Percentiles rank a stretch among this genome's conserved stretches.
Conservation (phyloP, 140 eudicot genomes). For the Senecio squalidus region DNA sequence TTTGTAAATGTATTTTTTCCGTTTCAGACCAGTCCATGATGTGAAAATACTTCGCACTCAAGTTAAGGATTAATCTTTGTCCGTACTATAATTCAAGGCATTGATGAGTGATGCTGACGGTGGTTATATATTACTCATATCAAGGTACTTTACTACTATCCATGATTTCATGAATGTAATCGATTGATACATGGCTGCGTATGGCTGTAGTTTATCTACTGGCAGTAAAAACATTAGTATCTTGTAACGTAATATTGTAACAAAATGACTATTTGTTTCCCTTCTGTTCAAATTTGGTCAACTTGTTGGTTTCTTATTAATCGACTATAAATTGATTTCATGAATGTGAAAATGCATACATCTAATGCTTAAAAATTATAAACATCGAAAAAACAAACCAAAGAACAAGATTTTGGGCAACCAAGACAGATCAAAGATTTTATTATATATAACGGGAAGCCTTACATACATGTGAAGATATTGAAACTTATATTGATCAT, state of each 20-base stretch:
- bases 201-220: background rate
- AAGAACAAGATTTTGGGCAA: background rate
- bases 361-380: background rate
- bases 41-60: slow-evolving; percentile 76
- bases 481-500: background rate
- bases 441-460: background rate
- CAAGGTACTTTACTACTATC: slow-evolving; percentile 12
- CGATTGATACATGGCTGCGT: background rate
- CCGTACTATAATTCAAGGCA: background rate
- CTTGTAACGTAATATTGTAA: slow-evolving; percentile 22
- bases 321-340: slow-evolving; percentile 2
- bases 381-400: background rate
- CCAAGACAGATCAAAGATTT: slow-evolving; percentile 6
- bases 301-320: slow-evolving; percentile 11
- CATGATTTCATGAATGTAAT: slow-evolving; percentile 18
- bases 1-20: background rate
- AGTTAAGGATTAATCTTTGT: slow-evolving; percentile 53
- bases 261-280: slow-evolving; percentile 1
- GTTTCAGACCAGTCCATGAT: slow-evolving; percentile 81
- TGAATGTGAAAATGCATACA: slow-evolving; percentile 7
- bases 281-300: slow-evolving; percentile 6
- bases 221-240: slow-evolving; percentile 10
- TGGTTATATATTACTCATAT: slow-evolving; percentile 3
- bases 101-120: slow-evolving; percentile 5
- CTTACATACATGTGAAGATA: slow-evolving; percentile 1